Conservation (phyloP, 2,329 filamentous ascomycete genomes). For the Aspergillus tanneri region DNA sequence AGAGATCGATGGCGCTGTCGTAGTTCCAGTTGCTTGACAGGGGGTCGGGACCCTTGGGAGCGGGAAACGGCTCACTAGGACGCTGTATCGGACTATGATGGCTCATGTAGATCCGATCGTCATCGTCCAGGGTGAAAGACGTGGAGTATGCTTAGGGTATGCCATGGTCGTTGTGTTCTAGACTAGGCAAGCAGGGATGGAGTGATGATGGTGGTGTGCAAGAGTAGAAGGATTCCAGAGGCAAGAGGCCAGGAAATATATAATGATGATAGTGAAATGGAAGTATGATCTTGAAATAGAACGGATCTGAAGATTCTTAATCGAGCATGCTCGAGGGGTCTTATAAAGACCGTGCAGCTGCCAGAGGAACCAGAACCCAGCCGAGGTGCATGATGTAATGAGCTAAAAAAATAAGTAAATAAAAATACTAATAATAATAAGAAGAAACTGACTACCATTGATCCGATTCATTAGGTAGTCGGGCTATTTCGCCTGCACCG, state of each 20-base stretch:
- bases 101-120: conserved; percentile 18
- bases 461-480: not conserved
- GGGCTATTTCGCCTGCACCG: not conserved
- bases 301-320: conserved; percentile 16
- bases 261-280: not conserved
- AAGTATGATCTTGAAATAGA: conserved; percentile 10
- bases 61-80: conserved; percentile 12
- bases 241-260: not conserved
- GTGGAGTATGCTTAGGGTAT: conserved; percentile 12
- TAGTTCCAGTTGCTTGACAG: conserved; percentile 38
- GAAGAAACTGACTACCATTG: not conserved
- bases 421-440: not conserved
- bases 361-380: not conserved
- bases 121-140: conserved; percentile 13
- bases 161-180: conserved; percentile 10
- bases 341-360: conserved; percentile 14
- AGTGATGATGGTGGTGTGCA: not conserved
- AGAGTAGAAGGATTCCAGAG: not conserved
- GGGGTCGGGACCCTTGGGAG: conserved; percentile 29
- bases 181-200: not conserved
- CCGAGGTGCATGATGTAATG: conserved; percentile 18
- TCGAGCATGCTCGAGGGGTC: conserved; percentile 3
- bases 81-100: conserved; percentile 14
- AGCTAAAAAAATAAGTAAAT: not conserved
- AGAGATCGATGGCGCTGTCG: conserved; percentile 36